A percentile compares a stretch with the other conserved stretches of the same genome.
These are phyloP conservation scores for Candida insectalens DNA, from an alignment of 805 yeast genomes.

Conservation along the genomic window DNA sequence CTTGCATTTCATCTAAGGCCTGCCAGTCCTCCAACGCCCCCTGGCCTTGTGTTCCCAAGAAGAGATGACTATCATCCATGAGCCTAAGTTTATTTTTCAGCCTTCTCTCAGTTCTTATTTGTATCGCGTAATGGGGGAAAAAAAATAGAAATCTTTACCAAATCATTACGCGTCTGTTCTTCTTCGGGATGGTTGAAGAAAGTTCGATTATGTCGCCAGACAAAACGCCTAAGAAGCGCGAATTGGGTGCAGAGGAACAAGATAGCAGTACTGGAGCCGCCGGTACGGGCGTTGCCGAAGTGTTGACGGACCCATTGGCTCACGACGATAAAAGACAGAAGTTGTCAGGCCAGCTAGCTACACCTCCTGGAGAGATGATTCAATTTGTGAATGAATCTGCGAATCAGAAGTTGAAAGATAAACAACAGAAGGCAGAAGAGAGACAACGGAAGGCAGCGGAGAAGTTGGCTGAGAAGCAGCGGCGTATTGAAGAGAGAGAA, in stretches of 20 bases:
- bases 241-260: no score
- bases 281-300: no score
- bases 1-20: not conserved
- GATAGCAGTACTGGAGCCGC: no score
- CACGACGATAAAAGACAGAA: no score
- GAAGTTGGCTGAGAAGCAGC: not conserved
- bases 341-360: no score
- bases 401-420: not conserved
- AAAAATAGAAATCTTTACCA: no score
- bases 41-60: constrained; percentile 10
- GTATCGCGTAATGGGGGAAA: no score
- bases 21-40: constrained; percentile 7
- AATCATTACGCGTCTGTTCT: no score
- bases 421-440: constrained; percentile 1
- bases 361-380: no score
- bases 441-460: not conserved
- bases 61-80: not conserved
- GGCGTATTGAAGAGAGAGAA: not conserved
- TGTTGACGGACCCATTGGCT: no score
- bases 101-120: no score
- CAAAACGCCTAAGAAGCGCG: not conserved
- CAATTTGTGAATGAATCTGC: not conserved
- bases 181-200: not conserved
- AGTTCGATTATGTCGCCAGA: not conserved
- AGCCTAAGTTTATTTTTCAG: not conserved